phyloP scores from a whole-genome alignment of 164 flowering plant genomes.

The Cinnamomum chago region DNA sequence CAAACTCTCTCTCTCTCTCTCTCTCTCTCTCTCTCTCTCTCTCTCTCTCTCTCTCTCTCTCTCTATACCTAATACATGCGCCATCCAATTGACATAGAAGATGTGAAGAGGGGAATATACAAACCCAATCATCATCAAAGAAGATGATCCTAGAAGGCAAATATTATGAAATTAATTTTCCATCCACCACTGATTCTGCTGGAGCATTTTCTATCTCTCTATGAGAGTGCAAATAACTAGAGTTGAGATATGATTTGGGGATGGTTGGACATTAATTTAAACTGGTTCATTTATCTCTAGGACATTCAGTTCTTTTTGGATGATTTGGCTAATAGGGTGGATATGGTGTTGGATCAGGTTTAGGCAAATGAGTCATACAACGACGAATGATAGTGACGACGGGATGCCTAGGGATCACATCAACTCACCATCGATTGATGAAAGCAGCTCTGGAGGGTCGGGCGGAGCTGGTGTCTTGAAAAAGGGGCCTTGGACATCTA shows the following conservation, averaged over 20 bases:
- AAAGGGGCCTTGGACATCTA: conserved; percentile 90
- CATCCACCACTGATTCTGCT: neutral
- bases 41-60: too few species aligned
- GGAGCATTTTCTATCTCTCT: too few species aligned
- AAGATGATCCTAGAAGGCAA: neutral
- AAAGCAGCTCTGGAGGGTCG: conserved; percentile 35
- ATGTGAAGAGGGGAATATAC: neutral
- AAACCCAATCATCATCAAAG: neutral
- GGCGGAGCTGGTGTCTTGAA: conserved; percentile 42
- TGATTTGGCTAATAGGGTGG: neutral
- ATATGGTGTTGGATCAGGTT: neutral
- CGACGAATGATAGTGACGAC: conserved; percentile 48
- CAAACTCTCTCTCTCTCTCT: too few species aligned
- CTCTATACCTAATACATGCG: too few species aligned
- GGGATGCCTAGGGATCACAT: conserved; percentile 35
- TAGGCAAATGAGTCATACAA: conserved; percentile 35
- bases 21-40: too few species aligned
- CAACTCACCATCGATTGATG: conserved; percentile 47
- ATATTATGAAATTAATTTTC: too few species aligned
- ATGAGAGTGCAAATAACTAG: neutral
- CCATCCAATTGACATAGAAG: neutral
- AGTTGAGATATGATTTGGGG: neutral
- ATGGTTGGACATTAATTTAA: neutral
- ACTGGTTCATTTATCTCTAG: neutral
- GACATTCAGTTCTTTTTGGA: neutral